Conservation (phyloP, 805 yeast genomes). For the Lipomyces spencermartinsiae region DNA sequence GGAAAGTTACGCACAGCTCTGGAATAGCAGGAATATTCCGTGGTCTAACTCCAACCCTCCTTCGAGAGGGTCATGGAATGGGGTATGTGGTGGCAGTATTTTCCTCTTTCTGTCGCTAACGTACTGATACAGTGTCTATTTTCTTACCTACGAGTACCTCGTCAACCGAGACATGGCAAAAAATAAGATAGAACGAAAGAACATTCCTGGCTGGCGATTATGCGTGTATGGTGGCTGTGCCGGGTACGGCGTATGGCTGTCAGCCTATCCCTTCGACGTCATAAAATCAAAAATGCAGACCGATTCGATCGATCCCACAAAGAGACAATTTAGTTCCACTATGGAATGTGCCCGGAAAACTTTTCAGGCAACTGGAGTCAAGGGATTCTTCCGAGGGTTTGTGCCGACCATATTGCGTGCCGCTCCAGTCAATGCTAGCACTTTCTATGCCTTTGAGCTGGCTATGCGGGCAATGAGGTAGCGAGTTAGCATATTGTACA, state of each 20-base stretch:
- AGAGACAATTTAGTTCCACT: slow-evolving; percentile 65
- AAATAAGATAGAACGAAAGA: slow-evolving; percentile 60
- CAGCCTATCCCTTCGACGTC: slow-evolving; percentile 87
- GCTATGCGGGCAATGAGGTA: slow-evolving; percentile 66
- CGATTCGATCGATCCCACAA: slow-evolving; percentile 62
- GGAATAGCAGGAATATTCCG: slow-evolving; percentile 73
- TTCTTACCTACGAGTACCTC: slow-evolving; percentile 88
- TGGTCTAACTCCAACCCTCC: slow-evolving; percentile 81
- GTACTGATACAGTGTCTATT: slow-evolving; percentile 54
- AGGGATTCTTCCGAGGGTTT: slow-evolving; percentile 90
- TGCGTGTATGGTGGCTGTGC: slow-evolving; percentile 89
- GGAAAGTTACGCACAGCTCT: slow-evolving; percentile 58
- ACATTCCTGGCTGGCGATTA: slow-evolving; percentile 85
- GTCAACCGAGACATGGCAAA: slow-evolving; percentile 64
- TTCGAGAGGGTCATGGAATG: slow-evolving; percentile 86
- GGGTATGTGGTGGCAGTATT: slow-evolving; percentile 52
- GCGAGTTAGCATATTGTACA: neutral
- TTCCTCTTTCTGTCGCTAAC: neutral
- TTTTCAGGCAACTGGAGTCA: slow-evolving; percentile 63
- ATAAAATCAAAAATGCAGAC: slow-evolving; percentile 88
- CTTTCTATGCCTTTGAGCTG: slow-evolving; percentile 90
- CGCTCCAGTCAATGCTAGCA: slow-evolving; percentile 97
- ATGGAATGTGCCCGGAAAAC: slow-evolving; percentile 65
- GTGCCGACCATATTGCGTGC: slow-evolving; percentile 93
- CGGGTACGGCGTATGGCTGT: slow-evolving; percentile 82